Percentiles rank a stretch among this genome's conserved stretches.
Evolutionary conservation across 129 eudicot genomes (phyloP).

Genomic region (Helichrysum umbraculigerum): DNA sequence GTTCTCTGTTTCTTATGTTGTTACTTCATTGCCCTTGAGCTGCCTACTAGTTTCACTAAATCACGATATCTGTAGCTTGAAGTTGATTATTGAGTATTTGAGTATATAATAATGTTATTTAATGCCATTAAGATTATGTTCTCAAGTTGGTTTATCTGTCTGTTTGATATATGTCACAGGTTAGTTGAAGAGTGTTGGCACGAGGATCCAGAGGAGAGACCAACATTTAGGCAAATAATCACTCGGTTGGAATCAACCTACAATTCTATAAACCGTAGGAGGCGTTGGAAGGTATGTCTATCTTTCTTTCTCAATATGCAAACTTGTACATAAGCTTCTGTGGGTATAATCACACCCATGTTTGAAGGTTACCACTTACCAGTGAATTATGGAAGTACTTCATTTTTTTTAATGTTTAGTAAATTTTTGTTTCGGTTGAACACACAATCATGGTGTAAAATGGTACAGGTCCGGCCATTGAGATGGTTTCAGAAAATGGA

Average conservation of each 20-base stretch:
- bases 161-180: slow-evolving; percentile 29
- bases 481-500: slow-evolving; percentile 67
- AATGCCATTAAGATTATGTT: background rate
- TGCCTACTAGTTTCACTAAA: background rate
- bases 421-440: background rate
- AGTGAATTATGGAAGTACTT: background rate
- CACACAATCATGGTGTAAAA: slow-evolving; percentile 18
- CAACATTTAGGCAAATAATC: slow-evolving; percentile 79
- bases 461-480: slow-evolving; percentile 59
- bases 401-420: background rate
- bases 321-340: background rate
- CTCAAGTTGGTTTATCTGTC: background rate
- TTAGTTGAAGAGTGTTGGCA: slow-evolving; percentile 91
- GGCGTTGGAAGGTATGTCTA: slow-evolving; percentile 74
- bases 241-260: slow-evolving; percentile 62
- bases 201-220: slow-evolving; percentile 70
- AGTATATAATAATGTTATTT: background rate
- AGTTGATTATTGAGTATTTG: background rate
- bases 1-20: background rate
- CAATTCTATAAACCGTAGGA: slow-evolving; percentile 45
- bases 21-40: background rate
- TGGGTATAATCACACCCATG: background rate
- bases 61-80: background rate
- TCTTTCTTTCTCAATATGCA: background rate
- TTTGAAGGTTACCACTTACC: background rate